Conservation (phyloP, 257 asterid genomes). For the Buddleja alternifolia region DNA sequence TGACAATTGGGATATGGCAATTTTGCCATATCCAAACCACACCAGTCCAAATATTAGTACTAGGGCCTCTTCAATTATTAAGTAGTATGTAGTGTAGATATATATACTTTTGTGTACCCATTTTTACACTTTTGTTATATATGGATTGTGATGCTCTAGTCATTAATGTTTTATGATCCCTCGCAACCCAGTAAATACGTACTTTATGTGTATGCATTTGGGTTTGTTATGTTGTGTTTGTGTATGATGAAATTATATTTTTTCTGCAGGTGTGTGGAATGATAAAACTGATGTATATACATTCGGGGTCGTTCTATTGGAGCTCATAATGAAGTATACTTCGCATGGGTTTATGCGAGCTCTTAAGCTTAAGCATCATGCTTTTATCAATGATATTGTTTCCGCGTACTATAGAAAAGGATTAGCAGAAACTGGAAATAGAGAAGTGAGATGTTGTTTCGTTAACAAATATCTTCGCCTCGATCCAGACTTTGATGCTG, state of each 20-base stretch:
- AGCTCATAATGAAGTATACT: neutral
- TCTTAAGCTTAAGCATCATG: neutral
- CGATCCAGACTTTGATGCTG: neutral
- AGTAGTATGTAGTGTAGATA: too few relatives aligned
- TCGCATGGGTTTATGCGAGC: neutral
- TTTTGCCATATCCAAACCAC: too few relatives aligned
- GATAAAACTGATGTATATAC: neutral
- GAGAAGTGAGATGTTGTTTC: neutral
- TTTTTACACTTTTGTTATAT: too few relatives aligned
- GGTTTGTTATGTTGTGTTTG: too few relatives aligned
- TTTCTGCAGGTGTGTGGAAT: neutral
- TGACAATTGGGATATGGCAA: too few relatives aligned
- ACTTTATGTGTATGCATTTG: too few relatives aligned
- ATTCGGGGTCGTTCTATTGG: neutral
- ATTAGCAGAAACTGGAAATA: neutral
- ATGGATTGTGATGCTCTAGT: too few relatives aligned
- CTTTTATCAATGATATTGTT: neutral
- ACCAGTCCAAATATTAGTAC: too few relatives aligned
- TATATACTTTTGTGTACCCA: too few relatives aligned
- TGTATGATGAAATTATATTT: neutral
- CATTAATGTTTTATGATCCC: too few relatives aligned
- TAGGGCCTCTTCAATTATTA: too few relatives aligned
- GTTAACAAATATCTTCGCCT: neutral
- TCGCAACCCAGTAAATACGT: too few relatives aligned
- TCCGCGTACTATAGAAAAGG: neutral